Base-by-base conservation (phyloP, 2,329 filamentous ascomycete genomes). In the Oidium heveae region DNA sequence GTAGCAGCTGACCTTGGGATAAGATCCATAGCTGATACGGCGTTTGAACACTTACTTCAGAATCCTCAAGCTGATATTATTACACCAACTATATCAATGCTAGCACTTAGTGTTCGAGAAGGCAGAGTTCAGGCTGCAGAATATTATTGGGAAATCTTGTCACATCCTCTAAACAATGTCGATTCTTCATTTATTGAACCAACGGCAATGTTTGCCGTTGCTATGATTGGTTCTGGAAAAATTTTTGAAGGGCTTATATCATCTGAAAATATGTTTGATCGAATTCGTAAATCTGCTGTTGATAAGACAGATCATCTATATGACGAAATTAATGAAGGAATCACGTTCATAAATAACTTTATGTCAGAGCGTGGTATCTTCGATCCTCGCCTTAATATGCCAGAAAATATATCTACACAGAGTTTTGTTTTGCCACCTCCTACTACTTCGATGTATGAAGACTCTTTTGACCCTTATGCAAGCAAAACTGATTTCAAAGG, bases 401-500 rank as follows among this genome's bases (percentile, higher is more conserved):
- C 68, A 53, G 39, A 43, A 43, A 9, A 43, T 20, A 20, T 15
- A 43, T 43, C 39, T 12, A 20, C 16, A 8, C 69, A 72, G 22
- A 73, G 79, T 15, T 69, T 69, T 36, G 56, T 65, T 61, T 69
- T 74, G 2, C 73, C 79, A 4, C 75, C 76, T 54, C 24, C 24
- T 3, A 28, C 24, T 28, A 28, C 24, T 28, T 3, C 24, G 24
- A 28, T 28, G 24, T 80, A 78, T 56, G 84, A 93, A 62, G 89
- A 95, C 59, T 80, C 79, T 8, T 93, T 83, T 63, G 91, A 98
- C 64, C 91, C 91, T 1, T 94, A 96, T 64, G 85, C 84, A 15
- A 79, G 84, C 63, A 87, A 77, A 59, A 94, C 86, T 36, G 91
- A 98, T 67, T 89, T 91, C 72, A 89, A 89, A 68, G 88, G 86